Evolutionary conservation across 768 basidiomycete genomes (phyloP), one percentile per base, ranked within the genome.

Genomic region (Boletus subcaerulescens): DNA sequence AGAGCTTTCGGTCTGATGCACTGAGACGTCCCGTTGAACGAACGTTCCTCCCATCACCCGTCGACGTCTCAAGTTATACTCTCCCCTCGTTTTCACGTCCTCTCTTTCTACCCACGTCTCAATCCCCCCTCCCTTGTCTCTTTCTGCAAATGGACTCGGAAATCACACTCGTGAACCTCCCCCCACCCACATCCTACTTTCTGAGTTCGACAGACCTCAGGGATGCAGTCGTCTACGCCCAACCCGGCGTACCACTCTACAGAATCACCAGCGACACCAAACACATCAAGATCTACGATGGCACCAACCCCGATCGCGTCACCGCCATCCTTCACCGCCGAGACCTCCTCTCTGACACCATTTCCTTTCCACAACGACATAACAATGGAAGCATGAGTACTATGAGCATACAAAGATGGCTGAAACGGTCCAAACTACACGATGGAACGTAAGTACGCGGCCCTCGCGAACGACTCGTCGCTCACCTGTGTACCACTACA

Each of bases 141-240:
- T 32, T 9, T n/a, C 15, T 43, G n/a, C 14, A 18, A 45, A 71
- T 70, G 69, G 66, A 70, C 48, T 70, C 69, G 12, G 15, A 62
- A 14, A 12, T 53, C 43, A 70, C 69, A 1, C 70, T 70, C 42
- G 70, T 70, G 14, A 58, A 48, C 36, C 46, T 52, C 11, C 4
- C 49, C 8, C 66, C 66, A 18, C 69, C 70, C 22, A 71, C 64
- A 13, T 1, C 50, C 39, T 71, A 71, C 58, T 70, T 58, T 39
- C 31, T 70, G 36, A 68, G 64, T 48, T 59, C 57, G 12, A 35
- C 56, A 4, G 55, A 58, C 44, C 54, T 58, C 38, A 59, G 45
- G 18, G 57, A 70, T 22, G 40, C 60, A 3, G 51, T 60, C 7
- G 47, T 70, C 43, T 70, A 52, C 12, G 47, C 66, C 0, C 45